Percentiles rank a stretch among this genome's conserved stretches.
phyloP scores from a whole-genome alignment of 495 filamentous ascomycete species.

The Aspergillus leporis region DNA sequence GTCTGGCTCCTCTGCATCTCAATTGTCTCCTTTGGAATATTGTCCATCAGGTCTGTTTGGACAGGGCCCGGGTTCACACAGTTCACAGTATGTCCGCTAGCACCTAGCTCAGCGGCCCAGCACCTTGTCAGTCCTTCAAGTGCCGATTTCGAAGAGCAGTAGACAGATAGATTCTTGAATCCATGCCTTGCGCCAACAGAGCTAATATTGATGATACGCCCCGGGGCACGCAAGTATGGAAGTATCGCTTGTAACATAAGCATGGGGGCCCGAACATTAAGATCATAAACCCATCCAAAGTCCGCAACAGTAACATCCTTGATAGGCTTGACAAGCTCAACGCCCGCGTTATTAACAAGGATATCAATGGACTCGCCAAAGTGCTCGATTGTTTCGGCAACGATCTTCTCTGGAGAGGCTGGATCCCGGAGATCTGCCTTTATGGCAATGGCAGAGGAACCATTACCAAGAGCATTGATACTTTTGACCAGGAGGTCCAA shows the following conservation, averaged over 20 bases:
- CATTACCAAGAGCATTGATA: constrained; percentile 2
- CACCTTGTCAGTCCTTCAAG: constrained; percentile 45
- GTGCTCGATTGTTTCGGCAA: constrained; percentile 11
- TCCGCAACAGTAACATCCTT: background rate
- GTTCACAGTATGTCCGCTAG: constrained; percentile 44
- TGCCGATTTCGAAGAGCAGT: constrained; percentile 47
- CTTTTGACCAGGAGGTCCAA: background rate
- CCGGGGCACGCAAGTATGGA: constrained; percentile 43
- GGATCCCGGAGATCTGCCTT: constrained; percentile 36
- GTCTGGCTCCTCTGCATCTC: constrained; percentile 37
- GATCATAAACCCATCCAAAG: constrained; percentile 3
- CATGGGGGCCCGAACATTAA: constrained; percentile 40
- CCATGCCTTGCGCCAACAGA: constrained; percentile 47
- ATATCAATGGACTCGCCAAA: constrained; percentile 32
- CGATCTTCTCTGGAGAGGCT: constrained; percentile 16
- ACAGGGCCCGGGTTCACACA: constrained; percentile 44
- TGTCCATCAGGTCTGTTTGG: constrained; percentile 37
- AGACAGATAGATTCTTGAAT: constrained; percentile 34
- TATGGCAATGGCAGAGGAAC: constrained; percentile 26
- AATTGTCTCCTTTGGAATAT: constrained; percentile 33
- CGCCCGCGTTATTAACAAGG: constrained; percentile 26
- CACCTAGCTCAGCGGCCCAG: constrained; percentile 45
- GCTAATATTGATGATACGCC: constrained; percentile 57
- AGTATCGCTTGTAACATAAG: constrained; percentile 46
- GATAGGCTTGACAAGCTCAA: constrained; percentile 5